Base-by-base conservation (phyloP, 2,329 filamentous ascomycete genomes). In the Keithomyces neogunnii region DNA sequence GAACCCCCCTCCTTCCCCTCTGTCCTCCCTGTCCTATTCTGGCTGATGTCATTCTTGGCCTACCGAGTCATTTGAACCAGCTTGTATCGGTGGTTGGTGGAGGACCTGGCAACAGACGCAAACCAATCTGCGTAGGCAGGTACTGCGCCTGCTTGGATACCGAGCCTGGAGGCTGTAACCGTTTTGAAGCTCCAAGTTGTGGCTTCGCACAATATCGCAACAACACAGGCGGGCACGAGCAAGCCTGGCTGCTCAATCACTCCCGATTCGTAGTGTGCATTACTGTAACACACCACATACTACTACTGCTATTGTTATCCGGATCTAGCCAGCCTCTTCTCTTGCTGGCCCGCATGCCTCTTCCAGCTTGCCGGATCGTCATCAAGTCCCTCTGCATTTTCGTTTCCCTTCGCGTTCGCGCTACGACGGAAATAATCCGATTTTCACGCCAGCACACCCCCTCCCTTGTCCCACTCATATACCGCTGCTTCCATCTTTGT, bases 381-480 rank as follows among this genome's bases (percentile, higher is more conserved):
- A 50, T 36, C 47, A 44, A 32, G 40, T 45, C 29, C 47, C 49
- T 46, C 36, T 47, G 32, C 45, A 45, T 45, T 55, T 44, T 46
- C 10, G 32, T 11, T 40, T 38, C 43, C 43, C 31, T 36, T 36
- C 44, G 26, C 49, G 42, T 51, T 57, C 54, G 52, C 61, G 60
- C 62, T 62, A 62, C 58, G 49, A 62, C 60, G 60, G 62, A 66
- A 66, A 66, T 61, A 64, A 59, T 57, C 64, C 63, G 62, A 66
- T 61, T 64, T 54, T 56, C 55, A 55, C 55, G 28, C 58, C 58
- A 52, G 52, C 55, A 59, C 61, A 52, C 62, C 55, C 62, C 59
- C 53, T 55, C 32, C 39, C 47, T 51, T 57, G 51, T 54, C 57
- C 59, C 47, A 56, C 55, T 55, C 13, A 39, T 39, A 63, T 57